Conservation (phyloP, 2,329 filamentous ascomycete species). For the Emmonsiellopsis sp. region DNA sequence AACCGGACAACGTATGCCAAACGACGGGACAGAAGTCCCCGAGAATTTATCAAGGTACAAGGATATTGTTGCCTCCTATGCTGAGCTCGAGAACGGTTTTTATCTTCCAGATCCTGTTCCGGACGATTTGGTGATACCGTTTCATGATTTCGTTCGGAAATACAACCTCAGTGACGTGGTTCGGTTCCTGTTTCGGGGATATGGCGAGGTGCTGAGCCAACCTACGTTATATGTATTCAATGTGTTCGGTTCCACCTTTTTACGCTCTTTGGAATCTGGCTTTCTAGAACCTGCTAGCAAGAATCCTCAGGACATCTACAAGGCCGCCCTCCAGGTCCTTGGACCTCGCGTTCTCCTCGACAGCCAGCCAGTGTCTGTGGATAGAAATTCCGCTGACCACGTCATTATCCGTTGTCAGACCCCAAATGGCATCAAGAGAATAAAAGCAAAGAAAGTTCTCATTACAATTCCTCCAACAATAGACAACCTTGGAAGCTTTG, state of each 20-base stretch:
- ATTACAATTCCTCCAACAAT: constrained; percentile 34
- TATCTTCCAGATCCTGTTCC: constrained; percentile 21
- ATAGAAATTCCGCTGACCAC: too few species aligned
- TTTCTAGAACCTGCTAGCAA: neutral
- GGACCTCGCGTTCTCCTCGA: too few species aligned
- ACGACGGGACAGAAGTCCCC: constrained; percentile 5
- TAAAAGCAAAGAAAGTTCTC: constrained; percentile 35
- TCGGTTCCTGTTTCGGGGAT: constrained; percentile 15
- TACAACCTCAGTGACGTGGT: constrained; percentile 16
- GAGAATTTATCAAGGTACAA: constrained; percentile 10
- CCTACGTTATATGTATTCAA: constrained; percentile 19
- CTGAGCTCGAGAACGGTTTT: constrained; percentile 17
- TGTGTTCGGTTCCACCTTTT: constrained; percentile 11
- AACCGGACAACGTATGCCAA: constrained; percentile 10
- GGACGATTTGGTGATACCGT: constrained; percentile 21
- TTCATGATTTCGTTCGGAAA: constrained; percentile 20
- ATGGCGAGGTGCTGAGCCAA: constrained; percentile 14
- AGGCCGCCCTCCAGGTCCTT: too few species aligned
- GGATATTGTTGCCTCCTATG: constrained; percentile 14
- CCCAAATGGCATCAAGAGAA: constrained; percentile 20
- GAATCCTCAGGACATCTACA: too few species aligned
- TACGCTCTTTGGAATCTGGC: neutral
- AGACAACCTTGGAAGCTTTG: constrained; percentile 27
- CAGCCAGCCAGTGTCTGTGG: too few species aligned
- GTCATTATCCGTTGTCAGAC: constrained; percentile 10